phyloP scores from a whole-genome alignment of 139 green algal genomes.

The Chlamydomonas schloesseri region DNA sequence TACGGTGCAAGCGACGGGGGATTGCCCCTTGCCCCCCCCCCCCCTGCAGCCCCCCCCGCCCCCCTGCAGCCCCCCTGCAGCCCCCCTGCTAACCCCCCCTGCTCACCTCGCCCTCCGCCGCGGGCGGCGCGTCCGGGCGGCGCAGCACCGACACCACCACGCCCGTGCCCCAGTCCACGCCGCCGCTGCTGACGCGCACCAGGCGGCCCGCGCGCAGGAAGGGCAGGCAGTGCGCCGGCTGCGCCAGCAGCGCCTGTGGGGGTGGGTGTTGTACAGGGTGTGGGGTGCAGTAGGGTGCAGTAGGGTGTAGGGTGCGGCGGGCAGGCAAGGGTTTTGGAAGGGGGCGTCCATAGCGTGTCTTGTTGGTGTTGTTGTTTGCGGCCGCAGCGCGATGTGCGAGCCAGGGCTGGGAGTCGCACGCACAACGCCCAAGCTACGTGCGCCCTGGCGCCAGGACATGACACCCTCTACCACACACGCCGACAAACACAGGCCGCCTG shows the following conservation, averaged over 20 bases:
- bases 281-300: not conserved
- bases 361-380: too few species aligned
- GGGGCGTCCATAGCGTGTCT: too few species aligned
- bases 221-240: slow-evolving; percentile 64
- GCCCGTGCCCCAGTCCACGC: slow-evolving; percentile 27
- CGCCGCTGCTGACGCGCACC: slow-evolving; percentile 56
- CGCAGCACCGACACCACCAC: slow-evolving; percentile 18
- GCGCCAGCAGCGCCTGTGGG: slow-evolving; percentile 15
- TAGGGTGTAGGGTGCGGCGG: not conserved
- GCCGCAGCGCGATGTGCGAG: too few species aligned
- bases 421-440: too few species aligned
- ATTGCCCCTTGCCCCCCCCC: not conserved
- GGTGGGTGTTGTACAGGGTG: not conserved
- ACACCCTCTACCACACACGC: too few species aligned
- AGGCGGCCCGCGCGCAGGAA: slow-evolving; percentile 89
- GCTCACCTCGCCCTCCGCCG: slow-evolving; percentile 10
- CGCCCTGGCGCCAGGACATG: too few species aligned
- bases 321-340: too few species aligned
- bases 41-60: not conserved
- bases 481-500: too few species aligned
- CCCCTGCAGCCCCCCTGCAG: not conserved
- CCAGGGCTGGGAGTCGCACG: too few species aligned
- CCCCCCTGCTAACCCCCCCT: not conserved
- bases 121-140: slow-evolving; percentile 21
- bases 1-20: too few species aligned